phyloP scores from a whole-genome alignment of 1,139 yeast genomes.

The Sugiyamaella neomexicana region DNA sequence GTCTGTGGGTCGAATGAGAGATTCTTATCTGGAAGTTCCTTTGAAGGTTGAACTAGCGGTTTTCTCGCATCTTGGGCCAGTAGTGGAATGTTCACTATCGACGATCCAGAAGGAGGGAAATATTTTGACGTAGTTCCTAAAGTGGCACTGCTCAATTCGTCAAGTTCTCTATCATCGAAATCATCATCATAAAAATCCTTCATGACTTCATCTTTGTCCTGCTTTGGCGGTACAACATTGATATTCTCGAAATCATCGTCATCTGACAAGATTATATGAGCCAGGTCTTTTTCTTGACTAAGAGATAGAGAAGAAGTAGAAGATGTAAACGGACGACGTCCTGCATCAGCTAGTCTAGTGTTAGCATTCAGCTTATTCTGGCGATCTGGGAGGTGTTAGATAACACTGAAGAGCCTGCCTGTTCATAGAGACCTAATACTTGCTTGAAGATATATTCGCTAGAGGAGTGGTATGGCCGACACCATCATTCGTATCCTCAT shows the following conservation, averaged over 20 bases:
- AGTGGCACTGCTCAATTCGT: neutral
- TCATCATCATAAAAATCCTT: neutral
- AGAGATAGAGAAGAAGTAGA: neutral
- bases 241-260: constrained; percentile 4
- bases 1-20: neutral
- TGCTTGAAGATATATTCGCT: neutral
- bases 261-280: constrained; percentile 7
- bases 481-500: neutral
- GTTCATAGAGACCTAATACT: neutral
- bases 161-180: constrained; percentile 4
- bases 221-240: neutral
- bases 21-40: neutral
- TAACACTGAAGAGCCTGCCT: neutral
- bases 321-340: neutral
- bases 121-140: neutral
- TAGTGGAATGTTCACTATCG: neutral
- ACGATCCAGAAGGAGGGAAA: neutral
- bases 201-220: neutral
- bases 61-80: neutral
- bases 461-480: neutral
- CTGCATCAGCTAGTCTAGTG: neutral
- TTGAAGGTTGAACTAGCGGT: neutral
- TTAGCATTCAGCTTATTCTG: neutral
- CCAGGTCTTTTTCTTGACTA: constrained; percentile 2
- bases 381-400: neutral